These are phyloP conservation scores for Hyphopichia homilentoma DNA, from an alignment of 805 yeast species.

Conservation along the genomic window DNA sequence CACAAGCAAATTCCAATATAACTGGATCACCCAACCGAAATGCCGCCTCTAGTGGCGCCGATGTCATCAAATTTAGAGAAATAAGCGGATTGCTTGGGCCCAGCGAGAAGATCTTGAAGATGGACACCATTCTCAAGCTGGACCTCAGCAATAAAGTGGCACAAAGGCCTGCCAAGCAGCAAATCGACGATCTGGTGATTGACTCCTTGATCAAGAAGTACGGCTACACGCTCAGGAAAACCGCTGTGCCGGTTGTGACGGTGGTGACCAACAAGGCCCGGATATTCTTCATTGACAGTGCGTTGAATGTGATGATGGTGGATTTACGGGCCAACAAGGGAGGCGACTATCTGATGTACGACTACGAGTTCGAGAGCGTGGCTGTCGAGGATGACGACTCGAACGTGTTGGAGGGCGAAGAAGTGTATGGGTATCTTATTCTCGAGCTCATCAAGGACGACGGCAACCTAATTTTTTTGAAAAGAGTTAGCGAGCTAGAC, in stretches of 20 bases:
- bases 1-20: no score
- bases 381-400: constrained; percentile 19
- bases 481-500: constrained; percentile 34
- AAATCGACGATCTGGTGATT: constrained; percentile 27
- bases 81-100: constrained; percentile 26
- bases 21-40: no score
- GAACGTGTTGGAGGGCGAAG: constrained; percentile 29
- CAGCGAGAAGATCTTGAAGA: constrained; percentile 37
- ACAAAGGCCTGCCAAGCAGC: constrained; percentile 13
- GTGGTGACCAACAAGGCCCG: constrained; percentile 38
- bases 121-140: constrained; percentile 38
- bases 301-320: constrained; percentile 31
- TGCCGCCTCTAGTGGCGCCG: no score
- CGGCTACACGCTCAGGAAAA: constrained; percentile 15
- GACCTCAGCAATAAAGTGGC: constrained; percentile 23
- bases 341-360: constrained; percentile 68
- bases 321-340: constrained; percentile 41
- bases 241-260: constrained; percentile 30
- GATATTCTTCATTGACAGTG: constrained; percentile 36
- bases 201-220: constrained; percentile 26
- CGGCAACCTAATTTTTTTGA: constrained; percentile 52
- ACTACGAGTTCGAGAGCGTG: constrained; percentile 60
- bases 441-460: constrained; percentile 57
- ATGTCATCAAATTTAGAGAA: constrained; percentile 27
- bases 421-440: constrained; percentile 58